Base-by-base conservation (phyloP, 1,284 basidiomycete species). In the Flammula alnicola region DNA sequence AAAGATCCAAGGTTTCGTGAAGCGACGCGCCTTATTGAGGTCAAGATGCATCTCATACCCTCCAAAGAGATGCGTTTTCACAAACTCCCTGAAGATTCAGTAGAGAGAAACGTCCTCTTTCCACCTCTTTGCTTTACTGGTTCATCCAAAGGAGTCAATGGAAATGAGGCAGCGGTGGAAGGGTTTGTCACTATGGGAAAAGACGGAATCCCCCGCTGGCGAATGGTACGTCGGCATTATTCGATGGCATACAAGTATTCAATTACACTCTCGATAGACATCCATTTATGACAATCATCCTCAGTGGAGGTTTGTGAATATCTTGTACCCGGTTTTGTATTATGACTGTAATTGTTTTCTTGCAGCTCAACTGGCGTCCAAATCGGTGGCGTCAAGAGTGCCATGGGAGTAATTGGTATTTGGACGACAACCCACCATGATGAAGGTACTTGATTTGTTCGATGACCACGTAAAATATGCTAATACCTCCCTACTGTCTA, bases 391-490 rank as follows among this genome's bases (percentile, higher is more conserved):
- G 69, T 82, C 14, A 80, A 76, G 25, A 86, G 84, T 62, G 81
- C 81, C 4, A 76, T 76, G 41, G 86, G 86, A 3, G 69, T 88
- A 12, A 74, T 82, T 19, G 85, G 86, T 3, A 73, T 78, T 8
- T 89, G 85, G 85, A 80, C 81, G 2, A 82, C 83, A 4, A 77
- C 75, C 10, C 61, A 69, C 49, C 85, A 86, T 55, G 78, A 80
- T 39, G 73, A 75, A 56, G 81, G 84, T 83, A 46, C 33, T 69
- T 59, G 26, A 48, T 29, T 22, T 14, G 25, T 5, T 32, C 11
- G 9, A 33, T 54, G 12, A 17, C 14, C 19, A n/a, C 14, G 31
- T 43, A 16, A 16, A 5, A 20, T n/a, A 17, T 20, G 10, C 49
- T 56, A 14, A 57, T 48, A 29, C 38, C 38, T 33, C 33, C 47